Base-by-base conservation (phyloP, 306 rosid species). In the Lathyrus aphaca region DNA sequence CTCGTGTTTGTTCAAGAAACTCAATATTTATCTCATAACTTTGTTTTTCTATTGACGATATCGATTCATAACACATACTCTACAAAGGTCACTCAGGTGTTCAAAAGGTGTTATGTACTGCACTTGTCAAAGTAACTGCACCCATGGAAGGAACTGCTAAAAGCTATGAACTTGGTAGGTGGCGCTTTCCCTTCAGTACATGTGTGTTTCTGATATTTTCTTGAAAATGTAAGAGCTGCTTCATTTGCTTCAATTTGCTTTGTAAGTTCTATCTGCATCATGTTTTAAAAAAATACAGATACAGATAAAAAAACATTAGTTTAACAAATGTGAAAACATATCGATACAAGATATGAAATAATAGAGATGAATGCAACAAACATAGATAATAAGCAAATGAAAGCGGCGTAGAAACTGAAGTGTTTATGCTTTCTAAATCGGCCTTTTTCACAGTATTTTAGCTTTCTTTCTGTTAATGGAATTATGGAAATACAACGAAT, bases 191-290 rank as follows among this genome's bases (percentile, higher is more conserved):
- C 83, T 7, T 84, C 84, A 14, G 92, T 69, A 72, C 72, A 14
- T 12, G 77, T 55, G 68, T 85, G 79, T 75, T 87, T 85, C 68
- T 90, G 96, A 84, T 85, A 86, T 82, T 94, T 90, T 45, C 98
- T 87, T 0, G 97, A 77, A 86, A 94, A 94, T 67, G 88, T 94
- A 32, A 94, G 87, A 38, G 98, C 98, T 14, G 97, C 98, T 74
- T 94, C 98, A 40, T 87, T 90, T 14, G 98, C 95, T 78, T 94
- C 97, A 5, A 97, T 94, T 83, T 78, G 86, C 81, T 82, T 74
- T 8, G 98, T 97, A 74, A 90, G 95, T 77, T 87, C 92, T 37
- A 88, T 85, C 98, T 94, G 83, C 80, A 79, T 15, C 81, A 82
- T n/a, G 32, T 45, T 53, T n/a, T 57, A 21, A 67, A 58, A 60